These are phyloP conservation scores for Amanita jacksonii DNA, from an alignment of 768 basidiomycete genomes.

Conservation along the genomic window DNA sequence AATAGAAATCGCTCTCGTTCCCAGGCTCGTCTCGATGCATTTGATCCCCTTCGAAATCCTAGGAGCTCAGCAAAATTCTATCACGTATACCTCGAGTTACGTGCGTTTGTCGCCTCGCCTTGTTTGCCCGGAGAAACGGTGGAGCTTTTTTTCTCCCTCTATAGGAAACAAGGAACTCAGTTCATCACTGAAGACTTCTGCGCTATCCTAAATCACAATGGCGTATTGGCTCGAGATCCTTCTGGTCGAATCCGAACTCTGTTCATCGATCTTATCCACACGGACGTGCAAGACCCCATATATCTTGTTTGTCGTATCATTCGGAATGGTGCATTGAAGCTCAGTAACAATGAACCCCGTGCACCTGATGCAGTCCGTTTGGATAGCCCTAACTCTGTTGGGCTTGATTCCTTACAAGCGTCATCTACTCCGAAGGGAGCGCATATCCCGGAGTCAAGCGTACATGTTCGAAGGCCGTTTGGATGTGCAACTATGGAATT, in stretches of 20 bases:
- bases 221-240: constrained; percentile 76
- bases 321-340: constrained; percentile 78
- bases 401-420: constrained; percentile 11
- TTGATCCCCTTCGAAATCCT: constrained; percentile 20
- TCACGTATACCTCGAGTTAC: constrained; percentile 84
- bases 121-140: constrained; percentile 88
- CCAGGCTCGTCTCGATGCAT: constrained; percentile 20
- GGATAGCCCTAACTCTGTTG: constrained; percentile 16
- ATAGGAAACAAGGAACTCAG: constrained; percentile 71
- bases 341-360: constrained; percentile 46
- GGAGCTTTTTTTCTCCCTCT: constrained; percentile 90
- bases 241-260: constrained; percentile 70
- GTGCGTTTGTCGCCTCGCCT: constrained; percentile 85
- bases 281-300: constrained; percentile 79
- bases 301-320: constrained; percentile 89
- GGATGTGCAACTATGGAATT: constrained; percentile 93
- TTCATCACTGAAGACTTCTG: constrained; percentile 95
- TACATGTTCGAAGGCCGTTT: constrained; percentile 76
- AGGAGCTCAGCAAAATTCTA: constrained; percentile 64
- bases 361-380: constrained; percentile 42
- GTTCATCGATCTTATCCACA: constrained; percentile 80
- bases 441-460: constrained; percentile 23
- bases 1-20: constrained; percentile 32
- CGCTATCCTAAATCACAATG: constrained; percentile 84
- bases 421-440: constrained; percentile 14